Conservation (phyloP, 768 basidiomycete genomes). For the Clitopilus hobsonii region DNA sequence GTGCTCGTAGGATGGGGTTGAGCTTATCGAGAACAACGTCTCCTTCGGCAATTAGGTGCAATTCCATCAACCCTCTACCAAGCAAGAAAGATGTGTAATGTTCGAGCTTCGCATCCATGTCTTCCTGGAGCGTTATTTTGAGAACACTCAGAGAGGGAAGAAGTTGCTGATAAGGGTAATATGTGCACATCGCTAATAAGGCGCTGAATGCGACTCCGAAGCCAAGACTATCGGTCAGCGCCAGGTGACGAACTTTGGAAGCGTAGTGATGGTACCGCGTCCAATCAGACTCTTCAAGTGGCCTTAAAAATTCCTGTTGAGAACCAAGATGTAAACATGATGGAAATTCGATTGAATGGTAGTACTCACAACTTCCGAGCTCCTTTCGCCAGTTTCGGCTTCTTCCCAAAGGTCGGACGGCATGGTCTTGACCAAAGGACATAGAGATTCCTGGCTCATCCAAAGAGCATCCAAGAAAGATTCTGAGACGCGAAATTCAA, state of each 20-base stretch:
- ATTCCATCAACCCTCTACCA: too few relatives aligned
- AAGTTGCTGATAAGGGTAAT: background rate
- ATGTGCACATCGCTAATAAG: background rate
- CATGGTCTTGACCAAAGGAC: background rate
- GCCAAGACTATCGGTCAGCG: background rate
- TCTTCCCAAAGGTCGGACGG: background rate
- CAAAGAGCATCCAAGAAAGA: background rate
- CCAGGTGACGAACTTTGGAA: background rate
- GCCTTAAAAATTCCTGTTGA: too few relatives aligned
- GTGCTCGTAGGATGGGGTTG: too few relatives aligned
- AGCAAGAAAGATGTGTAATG: too few relatives aligned
- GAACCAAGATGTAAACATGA: too few relatives aligned
- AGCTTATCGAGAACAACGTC: too few relatives aligned
- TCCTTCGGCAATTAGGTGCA: too few relatives aligned
- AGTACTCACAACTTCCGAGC: too few relatives aligned
- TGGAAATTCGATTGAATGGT: too few relatives aligned
- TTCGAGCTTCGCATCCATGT: background rate
- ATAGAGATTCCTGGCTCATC: background rate
- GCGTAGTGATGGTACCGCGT: background rate
- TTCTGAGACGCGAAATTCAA: background rate
- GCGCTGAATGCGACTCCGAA: background rate
- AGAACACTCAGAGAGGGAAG: background rate
- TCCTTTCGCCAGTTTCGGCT: background rate
- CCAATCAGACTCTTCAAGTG: too few relatives aligned
- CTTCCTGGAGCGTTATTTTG: background rate